Base-by-base conservation (phyloP, 2,329 filamentous ascomycete genomes). In the Alternaria dauci region DNA sequence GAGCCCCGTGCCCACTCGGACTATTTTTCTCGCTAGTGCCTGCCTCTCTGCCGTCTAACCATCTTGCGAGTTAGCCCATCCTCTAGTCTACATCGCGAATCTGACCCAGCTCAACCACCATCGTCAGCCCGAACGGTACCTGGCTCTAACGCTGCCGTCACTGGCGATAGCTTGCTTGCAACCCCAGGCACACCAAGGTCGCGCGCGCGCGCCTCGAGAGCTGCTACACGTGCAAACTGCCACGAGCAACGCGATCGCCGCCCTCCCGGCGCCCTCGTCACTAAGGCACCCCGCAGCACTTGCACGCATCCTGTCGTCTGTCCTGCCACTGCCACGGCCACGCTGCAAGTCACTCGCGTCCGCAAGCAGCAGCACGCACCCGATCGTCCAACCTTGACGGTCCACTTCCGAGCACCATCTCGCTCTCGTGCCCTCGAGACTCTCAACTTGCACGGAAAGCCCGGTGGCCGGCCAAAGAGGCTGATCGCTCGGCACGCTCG, bases 1-100 rank as follows among this genome's bases (percentile, higher is more conserved):
- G 9, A 12, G 39, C 44, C 14, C 38, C 18, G 39, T 42, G 52
- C 14, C 28, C 43, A 23, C 46, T 60, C 58, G 59, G 59, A 59
- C 71, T 66, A 62, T 65, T 67, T 52, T 59, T 46, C 70, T 64
- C 71, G 63, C 58, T 60, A 60, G 58, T 34, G 58, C 25, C 32
- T 42, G 52, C 66, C 71, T 68, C 71, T 68, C 59, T 64, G 61
- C 65, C 67, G 70, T 74, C 74, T 76, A 78, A 72, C 76, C 75
- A 66, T 61, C 74, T 76, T 72, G 56, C 72, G 57, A 44, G 42
- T 38, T 59, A 59, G 57, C 39, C 46, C 32, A 50, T 41, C 18
- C 70, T 59, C 70, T 77, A 77, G 74, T 60, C 72, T 71, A 65
- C 75, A 66, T 77, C 75, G 75, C 75, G 70, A 76, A 76, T 77